Conservation (phyloP, 768 basidiomycete species). For the Gautieria morchelliformis region DNA sequence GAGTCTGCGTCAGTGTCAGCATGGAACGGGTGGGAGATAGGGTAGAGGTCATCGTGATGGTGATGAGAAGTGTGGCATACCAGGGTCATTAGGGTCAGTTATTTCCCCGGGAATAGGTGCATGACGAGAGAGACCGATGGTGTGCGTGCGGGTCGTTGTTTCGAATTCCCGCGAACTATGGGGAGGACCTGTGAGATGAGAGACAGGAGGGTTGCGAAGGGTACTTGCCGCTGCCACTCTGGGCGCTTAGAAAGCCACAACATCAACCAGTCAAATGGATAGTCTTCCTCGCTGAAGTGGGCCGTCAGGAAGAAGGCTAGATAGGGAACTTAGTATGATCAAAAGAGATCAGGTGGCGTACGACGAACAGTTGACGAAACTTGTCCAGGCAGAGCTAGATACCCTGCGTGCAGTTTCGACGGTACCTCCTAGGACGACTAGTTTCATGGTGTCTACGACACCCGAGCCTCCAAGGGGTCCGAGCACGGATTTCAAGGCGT, state of each 20-base stretch:
- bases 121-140: conserved; percentile 24
- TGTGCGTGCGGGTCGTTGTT: conserved; percentile 69
- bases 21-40: neutral
- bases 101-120: conserved; percentile 1
- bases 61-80: conserved; percentile 12
- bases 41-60: conserved; percentile 34
- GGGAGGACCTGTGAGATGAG: neutral
- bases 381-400: conserved; percentile 72
- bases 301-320: conserved; percentile 82
- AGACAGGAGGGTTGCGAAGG: neutral
- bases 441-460: conserved; percentile 82
- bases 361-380: conserved; percentile 75
- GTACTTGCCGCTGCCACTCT: conserved; percentile 61
- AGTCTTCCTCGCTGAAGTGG: conserved; percentile 84
- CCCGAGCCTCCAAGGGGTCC: conserved; percentile 75
- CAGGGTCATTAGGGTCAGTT: conserved; percentile 10
- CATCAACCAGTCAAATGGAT: conserved; percentile 88
- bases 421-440: conserved; percentile 80
- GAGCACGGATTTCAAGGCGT: conserved; percentile 72
- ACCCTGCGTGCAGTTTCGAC: conserved; percentile 79
- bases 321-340: conserved; percentile 1
- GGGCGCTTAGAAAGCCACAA: conserved; percentile 78
- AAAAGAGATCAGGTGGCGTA: neutral
- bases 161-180: conserved; percentile 68
- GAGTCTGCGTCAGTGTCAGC: conserved; percentile 34